Base-by-base conservation (phyloP, 1,139 yeast genomes). In the Nadsonia commutata region DNA sequence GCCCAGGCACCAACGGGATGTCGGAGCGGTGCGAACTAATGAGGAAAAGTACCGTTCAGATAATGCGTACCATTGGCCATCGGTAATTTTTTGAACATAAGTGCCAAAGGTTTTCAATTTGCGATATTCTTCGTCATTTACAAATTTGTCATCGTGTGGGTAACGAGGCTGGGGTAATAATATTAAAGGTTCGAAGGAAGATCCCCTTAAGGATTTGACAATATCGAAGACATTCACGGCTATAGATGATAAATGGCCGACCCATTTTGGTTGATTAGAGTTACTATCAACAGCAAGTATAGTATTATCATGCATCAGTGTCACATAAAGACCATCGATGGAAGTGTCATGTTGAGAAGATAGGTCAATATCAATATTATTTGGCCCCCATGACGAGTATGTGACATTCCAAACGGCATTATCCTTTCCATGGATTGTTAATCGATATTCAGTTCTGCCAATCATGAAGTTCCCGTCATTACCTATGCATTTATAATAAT, bases 381-480 rank as follows among this genome's bases (percentile, higher is more conserved):
- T 88, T 21, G 95, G 95, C 6, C 94, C 94, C 96, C 97, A 90
- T 43, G 80, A 74, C 1, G 94, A 71, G 56, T 82, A 88, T 0
- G 93, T 79, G 11, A 90, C 86, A 56, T 86, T 83, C 94, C 95
- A 88, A 2, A 75, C 70, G 2, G 78, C 66, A 45, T 77, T 78
- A 41, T 78, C 71, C 53, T 73, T 76, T 4, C 94, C 79, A 57
- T 76, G 76, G 18, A 80, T 78, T 9, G 73, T 70, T 20, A 80
- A 63, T 43, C 72, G 74, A 55, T 76, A 79, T 5, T 75, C 57
- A 17, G 67, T 63, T 27, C 64, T 51, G 18, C 69, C 68, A 22
- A 65, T 56, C 56, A 63, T 52, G 42, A 65, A 53, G 2, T 58
- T 52, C 17, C 60, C 58, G 23, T 52, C 53, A 16, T 55, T 17